A percentile compares a stretch with the other conserved stretches of the same genome.
These are phyloP conservation scores for Gigaspora rosea DNA, from an alignment of 192 early-diverging fungal species.

Conservation along the genomic window DNA sequence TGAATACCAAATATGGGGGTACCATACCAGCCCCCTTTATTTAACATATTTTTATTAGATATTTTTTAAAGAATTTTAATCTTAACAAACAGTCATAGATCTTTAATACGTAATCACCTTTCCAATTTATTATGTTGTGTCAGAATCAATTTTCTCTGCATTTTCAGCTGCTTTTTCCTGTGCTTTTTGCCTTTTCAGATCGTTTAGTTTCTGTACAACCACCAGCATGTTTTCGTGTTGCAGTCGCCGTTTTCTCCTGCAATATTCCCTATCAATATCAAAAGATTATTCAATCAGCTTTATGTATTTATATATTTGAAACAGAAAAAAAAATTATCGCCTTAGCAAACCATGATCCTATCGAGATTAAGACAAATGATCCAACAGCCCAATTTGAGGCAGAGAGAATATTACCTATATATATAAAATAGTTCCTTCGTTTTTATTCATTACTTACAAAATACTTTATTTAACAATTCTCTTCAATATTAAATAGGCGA, in stretches of 20 bases:
- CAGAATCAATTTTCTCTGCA: background rate
- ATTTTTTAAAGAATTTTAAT: too few relatives aligned
- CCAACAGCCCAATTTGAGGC: constrained; percentile 50
- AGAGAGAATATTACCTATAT: constrained; percentile 37
- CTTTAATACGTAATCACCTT: too few relatives aligned
- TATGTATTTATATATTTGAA: background rate
- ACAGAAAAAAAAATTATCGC: background rate
- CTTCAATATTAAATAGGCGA: too few relatives aligned
- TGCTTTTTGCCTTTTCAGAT: constrained; percentile 3
- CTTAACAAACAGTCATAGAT: too few relatives aligned
- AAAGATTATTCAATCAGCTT: background rate
- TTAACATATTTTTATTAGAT: too few relatives aligned
- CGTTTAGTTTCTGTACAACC: constrained; percentile 22
- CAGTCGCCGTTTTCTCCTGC: background rate
- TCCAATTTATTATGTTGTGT: too few relatives aligned
- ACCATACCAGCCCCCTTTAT: too few relatives aligned
- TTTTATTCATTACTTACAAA: background rate
- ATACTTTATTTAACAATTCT: too few relatives aligned
- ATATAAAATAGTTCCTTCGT: background rate
- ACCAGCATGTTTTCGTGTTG: constrained; percentile 4
- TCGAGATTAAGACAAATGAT: constrained; percentile 39
- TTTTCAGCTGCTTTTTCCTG: constrained; percentile 14
- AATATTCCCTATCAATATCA: constrained; percentile 29
- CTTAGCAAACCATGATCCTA: constrained; percentile 26
- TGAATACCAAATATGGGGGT: too few relatives aligned